Percentiles rank a stretch among this genome's conserved stretches.
Evolutionary conservation across 2,329 filamentous ascomycete genomes (phyloP).

Genomic region (Aplosporella prunicola): DNA sequence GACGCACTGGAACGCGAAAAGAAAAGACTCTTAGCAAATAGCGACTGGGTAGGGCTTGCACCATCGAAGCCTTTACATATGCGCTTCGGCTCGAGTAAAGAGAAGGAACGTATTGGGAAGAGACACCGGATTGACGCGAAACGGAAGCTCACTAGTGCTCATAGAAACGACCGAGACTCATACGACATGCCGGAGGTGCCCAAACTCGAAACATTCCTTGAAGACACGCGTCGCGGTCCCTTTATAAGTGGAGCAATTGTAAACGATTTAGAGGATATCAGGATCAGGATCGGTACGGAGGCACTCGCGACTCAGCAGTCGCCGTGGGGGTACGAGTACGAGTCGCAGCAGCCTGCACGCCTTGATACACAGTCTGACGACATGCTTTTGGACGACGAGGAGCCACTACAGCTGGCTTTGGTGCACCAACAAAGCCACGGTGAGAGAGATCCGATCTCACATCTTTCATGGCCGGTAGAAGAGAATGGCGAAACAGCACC

Average conservation of each 20-base stretch:
- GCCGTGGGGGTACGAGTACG: conserved; percentile 1
- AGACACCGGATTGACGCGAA: conserved; percentile 21
- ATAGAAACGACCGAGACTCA: too few species aligned
- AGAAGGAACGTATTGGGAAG: conserved; percentile 25
- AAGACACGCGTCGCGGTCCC: conserved; percentile 8
- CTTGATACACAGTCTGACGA: conserved; percentile 20
- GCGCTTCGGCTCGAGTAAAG: conserved; percentile 18
- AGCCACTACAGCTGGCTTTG: too few species aligned
- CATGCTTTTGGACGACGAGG: conserved; percentile 26
- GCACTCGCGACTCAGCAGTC: conserved; percentile 21
- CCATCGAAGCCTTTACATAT: conserved; percentile 22
- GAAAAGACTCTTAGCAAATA: conserved; percentile 21
- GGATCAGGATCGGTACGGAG: conserved; percentile 28
- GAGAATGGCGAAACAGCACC: too few species aligned
- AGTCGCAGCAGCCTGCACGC: background rate
- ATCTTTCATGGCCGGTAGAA: too few species aligned
- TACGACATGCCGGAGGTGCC: too few species aligned
- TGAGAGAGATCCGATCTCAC: too few species aligned
- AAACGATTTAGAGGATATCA: conserved; percentile 19
- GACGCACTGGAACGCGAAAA: conserved; percentile 15
- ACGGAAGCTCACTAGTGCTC: too few species aligned
- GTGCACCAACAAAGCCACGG: too few species aligned
- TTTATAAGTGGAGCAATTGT: conserved; percentile 14
- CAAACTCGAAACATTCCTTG: too few species aligned
- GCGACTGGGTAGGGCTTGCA: conserved; percentile 27